Evolutionary conservation across 345 rosid species (phyloP), one percentile per base, ranked within the genome.

Genomic region (Dimocarpus longan): DNA sequence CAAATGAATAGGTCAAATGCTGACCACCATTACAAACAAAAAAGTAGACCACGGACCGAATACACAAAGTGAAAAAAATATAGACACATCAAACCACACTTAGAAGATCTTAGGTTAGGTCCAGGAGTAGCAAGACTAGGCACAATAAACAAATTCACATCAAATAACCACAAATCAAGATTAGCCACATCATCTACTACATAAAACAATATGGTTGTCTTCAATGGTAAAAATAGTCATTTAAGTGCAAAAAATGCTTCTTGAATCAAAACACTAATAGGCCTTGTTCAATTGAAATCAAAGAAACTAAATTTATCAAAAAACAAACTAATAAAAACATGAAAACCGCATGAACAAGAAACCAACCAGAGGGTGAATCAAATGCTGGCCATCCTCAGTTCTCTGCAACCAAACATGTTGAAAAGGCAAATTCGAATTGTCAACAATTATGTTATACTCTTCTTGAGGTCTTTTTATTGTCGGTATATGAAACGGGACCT

Each of bases 331-430:
- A 2, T 22, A n/a, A 15, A 56, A 66, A 66, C 10, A 72, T 11
- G 21, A 68, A 12, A 42, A 44, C 13, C 21, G 50, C 79, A 68
- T 0, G 60, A 26, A 13, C 10, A 76, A 73, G 66, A 57, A 57
- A 88, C 92, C 76, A 82, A 93, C 98, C 92, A 93, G 82, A 16
- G 98, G 98, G 85, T 95, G 99, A 90, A 92, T 75, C 72, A 85
- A 84, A 10, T 78, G 82, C 75, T 71, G 79, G 52, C 84, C 89
- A n/a, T 93, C 95, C n/a, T 89, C 96, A 73, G 85, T 88, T 84
- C 56, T 90, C 81, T 88, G 84, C 89, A 95, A 68, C 97, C 92
- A 92, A 77, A 92, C 89, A 84, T 95, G 99, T 43, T 90, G 88
- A 79, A 95, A 93, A 0, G 92, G 92, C 77, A 75, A 80, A 85